A percentile compares a stretch with the other conserved stretches of the same genome.
These are phyloP conservation scores for Harringtonia aguacate DNA, from an alignment of 2,329 filamentous ascomycete genomes.

Conservation along the genomic window DNA sequence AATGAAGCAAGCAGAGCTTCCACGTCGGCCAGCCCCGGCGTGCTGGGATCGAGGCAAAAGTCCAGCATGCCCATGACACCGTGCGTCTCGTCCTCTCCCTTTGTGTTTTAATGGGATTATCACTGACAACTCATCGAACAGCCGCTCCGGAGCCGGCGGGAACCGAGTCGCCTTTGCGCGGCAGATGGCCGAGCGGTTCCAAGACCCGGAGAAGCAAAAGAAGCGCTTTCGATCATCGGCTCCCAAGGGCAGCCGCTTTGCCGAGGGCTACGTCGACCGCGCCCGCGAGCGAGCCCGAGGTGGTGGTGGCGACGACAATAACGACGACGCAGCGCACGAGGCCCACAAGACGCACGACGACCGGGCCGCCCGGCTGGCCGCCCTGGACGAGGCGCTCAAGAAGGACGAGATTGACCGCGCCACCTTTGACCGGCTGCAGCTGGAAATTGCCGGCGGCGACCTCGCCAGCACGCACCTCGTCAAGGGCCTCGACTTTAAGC, in stretches of 20 bases:
- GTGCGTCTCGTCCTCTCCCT: constrained; percentile 38
- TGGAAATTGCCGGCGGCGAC: constrained; percentile 75
- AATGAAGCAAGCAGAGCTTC: constrained; percentile 33
- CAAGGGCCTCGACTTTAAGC: constrained; percentile 80
- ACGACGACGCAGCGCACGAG: constrained; percentile 38
- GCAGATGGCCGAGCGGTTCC: constrained; percentile 67
- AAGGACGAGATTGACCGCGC: constrained; percentile 71
- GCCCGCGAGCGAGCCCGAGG: no score
- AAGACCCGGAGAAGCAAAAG: constrained; percentile 47
- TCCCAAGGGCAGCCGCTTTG: constrained; percentile 74
- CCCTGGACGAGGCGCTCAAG: constrained; percentile 73
- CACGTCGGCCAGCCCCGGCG: constrained; percentile 21
- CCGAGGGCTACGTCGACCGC: constrained; percentile 75
- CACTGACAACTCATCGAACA: constrained; percentile 19
- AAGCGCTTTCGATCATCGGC: constrained; percentile 62
- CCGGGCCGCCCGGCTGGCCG: constrained; percentile 56
- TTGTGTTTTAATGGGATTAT: neutral
- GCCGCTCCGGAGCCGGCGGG: constrained; percentile 51
- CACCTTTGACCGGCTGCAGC: constrained; percentile 64
- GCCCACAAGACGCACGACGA: constrained; percentile 42
- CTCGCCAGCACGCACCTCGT: constrained; percentile 73
- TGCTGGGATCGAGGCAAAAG: constrained; percentile 66
- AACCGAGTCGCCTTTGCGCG: constrained; percentile 63
- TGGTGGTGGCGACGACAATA: no score
- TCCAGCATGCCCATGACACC: constrained; percentile 91